Evolutionary conservation across 352 stramenopile genomes (phyloP), one percentile per base, ranked within the genome.

Genomic region (Pseudoperonospora humuli): DNA sequence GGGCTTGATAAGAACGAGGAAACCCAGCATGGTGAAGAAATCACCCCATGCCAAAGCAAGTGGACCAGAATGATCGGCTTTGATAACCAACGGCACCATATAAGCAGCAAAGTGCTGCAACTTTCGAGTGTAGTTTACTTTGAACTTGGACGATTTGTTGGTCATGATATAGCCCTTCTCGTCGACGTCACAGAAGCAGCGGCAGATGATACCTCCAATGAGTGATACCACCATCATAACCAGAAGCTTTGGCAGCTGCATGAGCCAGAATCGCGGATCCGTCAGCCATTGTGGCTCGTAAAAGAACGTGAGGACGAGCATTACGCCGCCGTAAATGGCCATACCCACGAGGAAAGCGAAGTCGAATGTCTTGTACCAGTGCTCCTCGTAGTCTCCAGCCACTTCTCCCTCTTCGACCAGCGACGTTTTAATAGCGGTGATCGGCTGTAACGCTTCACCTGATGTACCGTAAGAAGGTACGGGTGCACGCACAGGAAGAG

Each of bases 101-200:
- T 90, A 92, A 7, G 80, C 80, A 0, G 80, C 80, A 17, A 92
- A 80, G 36, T 86, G 73, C 65, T 90, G 77, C 31, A 92, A 53
- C 62, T 92, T 92, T 14, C 80, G 73, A 6, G 80, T 92, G 68
- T 92, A 92, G 67, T 92, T 92, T 43, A 92, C 80, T 57, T 92
- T 92, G 67, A 92, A 92, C 24, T 45, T 64, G 20, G 80, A 92
- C 47, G 62, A 81, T 56, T 78, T 82, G 57, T 88, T 84, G 20
- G 80, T 92, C 57, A 92, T 84, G 38, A 92, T 84, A 63, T 92
- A 92, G 7, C 77, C 80, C 39, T 76, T 75, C 20, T 80, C 69
- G 42, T 92, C 77, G 1, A 92, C 80, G 21, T 75, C 69, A 39
- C 80, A 92, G 51, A 81, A 90, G 44, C 61, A 61, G n/a, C 77